These are phyloP conservation scores for Coprinellus micaceus DNA, from an alignment of 768 basidiomycete species.

Conservation along the genomic window DNA sequence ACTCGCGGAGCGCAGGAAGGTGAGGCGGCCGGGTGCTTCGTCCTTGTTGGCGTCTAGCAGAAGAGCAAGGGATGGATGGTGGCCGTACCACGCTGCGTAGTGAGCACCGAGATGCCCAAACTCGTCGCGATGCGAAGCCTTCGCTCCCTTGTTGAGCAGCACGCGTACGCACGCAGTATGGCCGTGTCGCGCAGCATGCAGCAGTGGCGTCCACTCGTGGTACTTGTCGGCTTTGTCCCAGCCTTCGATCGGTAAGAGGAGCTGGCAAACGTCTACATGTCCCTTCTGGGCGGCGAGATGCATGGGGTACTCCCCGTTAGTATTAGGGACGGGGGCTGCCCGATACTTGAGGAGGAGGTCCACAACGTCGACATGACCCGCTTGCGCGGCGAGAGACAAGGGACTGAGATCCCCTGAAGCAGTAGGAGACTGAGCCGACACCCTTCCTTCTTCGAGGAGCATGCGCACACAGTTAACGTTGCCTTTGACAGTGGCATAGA, in stretches of 20 bases:
- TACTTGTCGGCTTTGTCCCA: constrained; percentile 94
- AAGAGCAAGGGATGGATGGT: constrained; percentile 64
- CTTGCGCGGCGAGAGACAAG: constrained; percentile 85
- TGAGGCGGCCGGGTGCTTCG: constrained; percentile 20
- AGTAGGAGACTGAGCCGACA: constrained; percentile 55
- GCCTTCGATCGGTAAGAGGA: constrained; percentile 70
- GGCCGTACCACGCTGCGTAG: constrained; percentile 96
- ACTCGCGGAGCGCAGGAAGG: constrained; percentile 19
- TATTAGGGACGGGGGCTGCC: constrained; percentile 78
- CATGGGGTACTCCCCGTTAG: constrained; percentile 94
- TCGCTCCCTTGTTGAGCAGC: constrained; percentile 77
- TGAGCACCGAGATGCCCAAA: constrained; percentile 80
- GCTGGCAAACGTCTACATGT: constrained; percentile 75
- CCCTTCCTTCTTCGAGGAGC: constrained; percentile 71
- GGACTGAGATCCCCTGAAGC: constrained; percentile 73
- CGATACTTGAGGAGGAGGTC: constrained; percentile 72
- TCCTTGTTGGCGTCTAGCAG: constrained; percentile 48
- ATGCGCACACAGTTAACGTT: constrained; percentile 78
- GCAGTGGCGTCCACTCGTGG: constrained; percentile 96
- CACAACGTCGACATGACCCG: constrained; percentile 83
- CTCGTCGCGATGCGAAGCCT: constrained; percentile 79
- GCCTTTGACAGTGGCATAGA: constrained; percentile 89
- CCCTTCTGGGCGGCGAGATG: constrained; percentile 95
- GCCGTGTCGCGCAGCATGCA: constrained; percentile 90
- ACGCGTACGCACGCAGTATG: constrained; percentile 67